Evolutionary conservation across 306 rosid genomes (phyloP), one percentile per base, ranked within the genome.

Genomic region (Begonia loranthoides): DNA sequence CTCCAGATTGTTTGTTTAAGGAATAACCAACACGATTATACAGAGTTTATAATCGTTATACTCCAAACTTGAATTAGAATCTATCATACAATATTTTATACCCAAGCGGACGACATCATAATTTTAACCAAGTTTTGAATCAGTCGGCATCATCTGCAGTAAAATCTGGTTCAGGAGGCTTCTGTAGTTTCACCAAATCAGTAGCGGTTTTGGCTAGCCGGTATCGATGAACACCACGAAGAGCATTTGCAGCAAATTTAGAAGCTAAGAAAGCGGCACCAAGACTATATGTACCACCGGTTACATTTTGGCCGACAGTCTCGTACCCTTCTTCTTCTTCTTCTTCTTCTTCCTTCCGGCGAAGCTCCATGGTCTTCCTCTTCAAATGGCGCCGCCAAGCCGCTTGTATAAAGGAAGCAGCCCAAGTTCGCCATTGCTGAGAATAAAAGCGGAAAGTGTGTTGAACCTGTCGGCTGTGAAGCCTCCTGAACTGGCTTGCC

Each of bases 371-470:
- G 49, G 36, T 59, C 70, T 85, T 90, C 76, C 90, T 76, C 74
- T 85, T 90, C 51, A 77, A 68, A 72, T 85, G 86, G 15, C 97
- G 75, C 16, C 94, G 97, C 97, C 97, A 85, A 17, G 97, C 95
- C 6, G 97, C 97, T 82, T 90, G 97, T 73, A 90, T 85, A 73
- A 90, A 90, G 82, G 94, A 78, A 21, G 97, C 97, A 48, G 95
- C 97, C 97, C 97, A 90, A 41, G 95, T 82, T 67, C 95, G 74
- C 97, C 97, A 90, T 61, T 90, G 97, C 47, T 90, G 97, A 0
- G 97, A 90, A 73, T 85, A 90, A 74, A 89, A 84, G 3, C 97
- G 94, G 75, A 90, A 85, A 51, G 97, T 90, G 67, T 90, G 97
- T 70, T 85, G 97, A 63, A 90, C 95, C 76, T 90, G 97, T 62